Conservation (phyloP, 2,329 filamentous ascomycete genomes). For the Aspergillus sp. region DNA sequence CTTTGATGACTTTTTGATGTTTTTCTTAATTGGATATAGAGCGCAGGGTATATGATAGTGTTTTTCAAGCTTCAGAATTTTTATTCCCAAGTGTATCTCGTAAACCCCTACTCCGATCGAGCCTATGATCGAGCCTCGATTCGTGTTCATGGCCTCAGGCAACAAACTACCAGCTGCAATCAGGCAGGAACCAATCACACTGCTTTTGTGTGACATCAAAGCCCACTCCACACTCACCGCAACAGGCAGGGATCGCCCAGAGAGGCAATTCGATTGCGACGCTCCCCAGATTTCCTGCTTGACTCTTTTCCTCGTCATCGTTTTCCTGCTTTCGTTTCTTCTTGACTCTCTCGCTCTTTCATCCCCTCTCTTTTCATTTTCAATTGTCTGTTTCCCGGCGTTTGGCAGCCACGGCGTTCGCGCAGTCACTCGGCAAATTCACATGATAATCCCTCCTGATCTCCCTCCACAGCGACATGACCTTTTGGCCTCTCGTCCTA, state of each 20-base stretch:
- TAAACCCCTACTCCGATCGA: background rate
- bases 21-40: slow-evolving; percentile 6
- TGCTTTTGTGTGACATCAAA: background rate
- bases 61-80: background rate
- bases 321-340: background rate
- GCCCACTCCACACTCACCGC: slow-evolving; percentile 13
- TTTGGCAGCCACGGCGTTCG: background rate
- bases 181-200: background rate
- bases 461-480: slow-evolving; percentile 3
- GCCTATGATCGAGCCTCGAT: background rate
- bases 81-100: background rate
- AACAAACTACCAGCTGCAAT: background rate
- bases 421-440: background rate
- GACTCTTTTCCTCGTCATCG: background rate
- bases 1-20: background rate
- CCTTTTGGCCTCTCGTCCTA: slow-evolving; percentile 1
- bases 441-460: slow-evolving; percentile 15
- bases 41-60: slow-evolving; percentile 1
- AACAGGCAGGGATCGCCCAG: slow-evolving; percentile 5
- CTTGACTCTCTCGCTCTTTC: background rate
- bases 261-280: slow-evolving; percentile 10
- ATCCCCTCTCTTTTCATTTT: background rate
- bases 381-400: background rate
- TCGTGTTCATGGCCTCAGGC: slow-evolving; percentile 2
- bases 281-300: background rate